Evolutionary conservation across 1,284 basidiomycete species (phyloP).

Genomic region (Sanguinoderma infundibulare): DNA sequence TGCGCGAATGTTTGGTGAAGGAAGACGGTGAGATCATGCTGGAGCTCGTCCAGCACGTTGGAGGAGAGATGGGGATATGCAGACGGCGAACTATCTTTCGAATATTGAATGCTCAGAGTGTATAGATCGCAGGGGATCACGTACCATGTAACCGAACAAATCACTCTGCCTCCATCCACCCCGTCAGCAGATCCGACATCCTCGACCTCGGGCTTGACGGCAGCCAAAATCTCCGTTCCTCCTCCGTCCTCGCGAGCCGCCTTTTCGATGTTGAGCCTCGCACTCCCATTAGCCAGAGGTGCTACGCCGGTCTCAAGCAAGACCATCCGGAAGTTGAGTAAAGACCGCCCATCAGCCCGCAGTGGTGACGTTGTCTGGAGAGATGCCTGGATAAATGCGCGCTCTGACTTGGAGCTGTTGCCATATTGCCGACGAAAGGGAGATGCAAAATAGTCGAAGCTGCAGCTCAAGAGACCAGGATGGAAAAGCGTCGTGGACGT

Average conservation of each 20-base stretch:
- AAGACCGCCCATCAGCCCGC: constrained; percentile 62
- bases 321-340: constrained; percentile 65
- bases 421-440: too few species aligned
- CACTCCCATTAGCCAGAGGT: constrained; percentile 81
- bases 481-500: not conserved
- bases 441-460: too few species aligned
- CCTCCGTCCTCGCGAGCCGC: constrained; percentile 41
- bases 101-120: constrained; percentile 37
- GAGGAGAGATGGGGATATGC: constrained; percentile 62
- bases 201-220: constrained; percentile 76
- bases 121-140: constrained; percentile 34
- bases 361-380: not conserved
- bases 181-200: constrained; percentile 49
- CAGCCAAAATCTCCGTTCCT: constrained; percentile 56
- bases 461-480: too few species aligned
- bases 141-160: constrained; percentile 77
- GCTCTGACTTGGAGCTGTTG: constrained; percentile 64
- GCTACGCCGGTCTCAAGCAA: constrained; percentile 76
- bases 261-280: constrained; percentile 68
- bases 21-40: constrained; percentile 65
- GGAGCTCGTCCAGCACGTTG: constrained; percentile 63
- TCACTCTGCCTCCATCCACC: constrained; percentile 58
- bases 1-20: constrained; percentile 65
- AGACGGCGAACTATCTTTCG: constrained; percentile 68
- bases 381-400: constrained; percentile 71